Evolutionary conservation across 768 basidiomycete genomes (phyloP).

Genomic region (Leccinum obscurum): DNA sequence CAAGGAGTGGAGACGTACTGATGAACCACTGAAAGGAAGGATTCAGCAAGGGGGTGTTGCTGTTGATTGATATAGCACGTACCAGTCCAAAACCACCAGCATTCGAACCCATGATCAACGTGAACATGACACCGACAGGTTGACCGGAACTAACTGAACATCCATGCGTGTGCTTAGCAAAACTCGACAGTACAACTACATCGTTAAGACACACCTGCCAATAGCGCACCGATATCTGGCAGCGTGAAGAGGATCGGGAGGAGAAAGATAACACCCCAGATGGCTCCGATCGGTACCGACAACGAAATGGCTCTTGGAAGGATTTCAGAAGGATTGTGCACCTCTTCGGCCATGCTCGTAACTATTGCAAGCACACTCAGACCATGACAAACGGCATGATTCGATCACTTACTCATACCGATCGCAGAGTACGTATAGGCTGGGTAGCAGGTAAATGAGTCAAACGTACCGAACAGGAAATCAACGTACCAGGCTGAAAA

Average conservation of each 20-base stretch:
- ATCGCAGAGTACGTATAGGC: constrained; percentile 60
- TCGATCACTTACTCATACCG: constrained; percentile 53
- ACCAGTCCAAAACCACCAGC: constrained; percentile 65
- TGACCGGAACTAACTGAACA: constrained; percentile 57
- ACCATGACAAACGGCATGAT: not conserved
- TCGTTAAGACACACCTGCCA: constrained; percentile 42
- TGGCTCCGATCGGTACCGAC: constrained; percentile 52
- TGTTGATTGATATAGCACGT: constrained; percentile 18
- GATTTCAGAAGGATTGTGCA: constrained; percentile 53
- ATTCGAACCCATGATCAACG: constrained; percentile 59
- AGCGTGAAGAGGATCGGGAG: constrained; percentile 67
- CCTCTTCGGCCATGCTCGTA: constrained; percentile 69
- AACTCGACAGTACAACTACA: not conserved
- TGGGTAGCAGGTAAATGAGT: constrained; percentile 22
- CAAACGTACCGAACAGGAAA: not conserved
- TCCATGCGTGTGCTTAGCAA: constrained; percentile 3
- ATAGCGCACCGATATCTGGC: constrained; percentile 53
- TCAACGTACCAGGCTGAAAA: constrained; percentile 29
- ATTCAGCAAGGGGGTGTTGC: not conserved
- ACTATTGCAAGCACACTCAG: constrained; percentile 35
- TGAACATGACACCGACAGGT: constrained; percentile 63
- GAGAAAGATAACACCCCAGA: constrained; percentile 54
- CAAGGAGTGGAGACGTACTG: constrained; percentile 26
- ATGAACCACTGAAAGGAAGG: constrained; percentile 40
- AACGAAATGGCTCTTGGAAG: constrained; percentile 56